Conservation (phyloP, 495 filamentous ascomycete genomes). For the Aspergillus carlsbadensis region DNA sequence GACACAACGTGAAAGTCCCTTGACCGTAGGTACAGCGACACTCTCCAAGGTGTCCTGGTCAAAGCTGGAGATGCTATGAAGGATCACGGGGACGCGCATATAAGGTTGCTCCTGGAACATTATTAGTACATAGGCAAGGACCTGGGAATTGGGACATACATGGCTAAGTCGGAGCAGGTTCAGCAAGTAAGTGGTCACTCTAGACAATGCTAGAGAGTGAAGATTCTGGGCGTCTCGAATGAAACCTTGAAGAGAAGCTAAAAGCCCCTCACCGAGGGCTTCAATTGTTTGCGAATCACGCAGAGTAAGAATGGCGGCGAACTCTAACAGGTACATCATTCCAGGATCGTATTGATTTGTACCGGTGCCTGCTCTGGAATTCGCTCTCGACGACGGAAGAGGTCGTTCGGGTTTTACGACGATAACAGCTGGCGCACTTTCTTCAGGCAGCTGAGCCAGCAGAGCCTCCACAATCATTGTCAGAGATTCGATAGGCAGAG, state of each 20-base stretch:
- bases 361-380: conserved; percentile 49
- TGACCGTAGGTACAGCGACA: conserved; percentile 69
- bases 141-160: conserved; percentile 49
- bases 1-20: conserved; percentile 78
- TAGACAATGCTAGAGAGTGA: conserved; percentile 77
- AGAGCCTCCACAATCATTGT: conserved; percentile 69
- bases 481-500: conserved; percentile 66
- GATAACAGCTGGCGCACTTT: conserved; percentile 77
- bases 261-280: conserved; percentile 71
- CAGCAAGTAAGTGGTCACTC: conserved; percentile 83
- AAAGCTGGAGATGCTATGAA: conserved; percentile 89
- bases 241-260: conserved; percentile 75
- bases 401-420: conserved; percentile 82
- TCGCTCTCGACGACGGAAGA: conserved; percentile 42
- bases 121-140: conserved; percentile 27
- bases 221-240: conserved; percentile 74
- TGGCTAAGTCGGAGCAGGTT: conserved; percentile 82
- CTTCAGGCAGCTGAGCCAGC: conserved; percentile 81
- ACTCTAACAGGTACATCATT: conserved; percentile 82
- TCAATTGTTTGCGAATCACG: conserved; percentile 71
- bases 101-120: conserved; percentile 76
- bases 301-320: conserved; percentile 81
- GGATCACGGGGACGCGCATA: conserved; percentile 84
- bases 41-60: conserved; percentile 73
- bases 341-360: conserved; percentile 78